These are phyloP conservation scores for Skeletonema menzelii DNA, from an alignment of 108 stramenopile genomes.

Conservation along the genomic window DNA sequence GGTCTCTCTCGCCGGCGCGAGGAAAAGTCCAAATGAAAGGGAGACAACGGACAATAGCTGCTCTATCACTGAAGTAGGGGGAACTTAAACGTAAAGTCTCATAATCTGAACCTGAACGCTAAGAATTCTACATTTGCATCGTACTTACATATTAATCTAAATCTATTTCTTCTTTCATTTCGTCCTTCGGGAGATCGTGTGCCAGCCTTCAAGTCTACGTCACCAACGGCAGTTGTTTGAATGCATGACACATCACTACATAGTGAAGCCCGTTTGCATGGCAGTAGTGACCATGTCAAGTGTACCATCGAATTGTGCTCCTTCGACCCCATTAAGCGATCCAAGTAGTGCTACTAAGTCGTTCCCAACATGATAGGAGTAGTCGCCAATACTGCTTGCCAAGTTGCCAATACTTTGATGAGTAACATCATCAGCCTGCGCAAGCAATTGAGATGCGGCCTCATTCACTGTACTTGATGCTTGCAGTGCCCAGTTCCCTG, in stretches of 20 bases:
- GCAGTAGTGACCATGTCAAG: slow-evolving; percentile 17
- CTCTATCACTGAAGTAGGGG: no score
- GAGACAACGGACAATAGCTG: no score
- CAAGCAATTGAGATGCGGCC: slow-evolving; percentile 21
- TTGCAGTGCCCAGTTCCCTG: slow-evolving; percentile 17
- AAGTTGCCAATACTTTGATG: slow-evolving; percentile 25
- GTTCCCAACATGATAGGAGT: slow-evolving; percentile 27
- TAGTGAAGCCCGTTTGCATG: slow-evolving; percentile 20
- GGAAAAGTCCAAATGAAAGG: no score
- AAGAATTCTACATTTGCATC: no score
- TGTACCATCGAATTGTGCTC: slow-evolving; percentile 1
- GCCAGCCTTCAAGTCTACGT: no score
- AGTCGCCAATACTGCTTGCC: slow-evolving; percentile 26
- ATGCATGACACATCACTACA: slow-evolving; percentile 10
- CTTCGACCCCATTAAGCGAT: background rate
- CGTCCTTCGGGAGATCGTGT: no score
- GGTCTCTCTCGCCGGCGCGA: no score
- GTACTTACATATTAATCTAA: slow-evolving; percentile 1
- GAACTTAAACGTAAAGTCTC: no score
- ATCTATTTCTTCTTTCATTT: background rate
- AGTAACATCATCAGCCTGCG: slow-evolving; percentile 31
- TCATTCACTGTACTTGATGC: slow-evolving; percentile 23
- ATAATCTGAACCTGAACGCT: no score
- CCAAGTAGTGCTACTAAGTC: slow-evolving; percentile 28
- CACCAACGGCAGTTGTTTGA: no score